phyloP scores from a whole-genome alignment of 805 yeast species.

The Huiozyma naganishii region DNA sequence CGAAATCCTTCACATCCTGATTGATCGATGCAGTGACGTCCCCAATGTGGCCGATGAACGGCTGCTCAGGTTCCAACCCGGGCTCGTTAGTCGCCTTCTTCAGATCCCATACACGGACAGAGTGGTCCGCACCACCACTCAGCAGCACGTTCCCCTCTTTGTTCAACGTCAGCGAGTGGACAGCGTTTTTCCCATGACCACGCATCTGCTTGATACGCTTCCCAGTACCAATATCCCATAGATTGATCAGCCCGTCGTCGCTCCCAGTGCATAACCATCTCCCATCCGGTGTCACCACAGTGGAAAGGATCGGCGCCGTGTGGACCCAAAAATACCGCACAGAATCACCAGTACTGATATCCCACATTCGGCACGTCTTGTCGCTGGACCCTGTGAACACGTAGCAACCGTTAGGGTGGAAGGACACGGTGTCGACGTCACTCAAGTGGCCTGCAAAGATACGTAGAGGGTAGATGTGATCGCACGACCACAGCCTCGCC shows the following conservation, averaged over 20 bases:
- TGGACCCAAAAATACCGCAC: slow-evolving; percentile 91
- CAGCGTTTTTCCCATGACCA: slow-evolving; percentile 84
- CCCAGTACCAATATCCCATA: slow-evolving; percentile 94
- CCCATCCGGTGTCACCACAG: slow-evolving; percentile 94
- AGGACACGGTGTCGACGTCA: slow-evolving; percentile 89
- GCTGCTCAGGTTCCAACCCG: slow-evolving; percentile 68
- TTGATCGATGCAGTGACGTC: slow-evolving; percentile 25
- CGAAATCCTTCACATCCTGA: slow-evolving; percentile 35
- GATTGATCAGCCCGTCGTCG: slow-evolving; percentile 76
- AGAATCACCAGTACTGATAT: slow-evolving; percentile 74
- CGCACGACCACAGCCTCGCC: slow-evolving; percentile 95
- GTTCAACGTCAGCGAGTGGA: slow-evolving; percentile 75
- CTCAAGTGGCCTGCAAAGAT: slow-evolving; percentile 95
- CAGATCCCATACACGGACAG: slow-evolving; percentile 94
- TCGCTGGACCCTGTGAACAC: slow-evolving; percentile 93
- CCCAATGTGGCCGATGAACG: slow-evolving; percentile 31
- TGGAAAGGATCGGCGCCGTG: slow-evolving; percentile 73
- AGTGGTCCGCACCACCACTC: slow-evolving; percentile 85
- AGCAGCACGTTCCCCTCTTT: slow-evolving; percentile 83
- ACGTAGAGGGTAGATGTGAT: slow-evolving; percentile 90
- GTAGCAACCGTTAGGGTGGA: slow-evolving; percentile 94
- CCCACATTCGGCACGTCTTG: slow-evolving; percentile 98
- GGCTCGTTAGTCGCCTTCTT: slow-evolving; percentile 74
- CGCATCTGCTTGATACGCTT: slow-evolving; percentile 80
- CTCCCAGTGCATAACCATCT: slow-evolving; percentile 93